Conservation (phyloP, 257 asterid species). For the Solanum sitiens region DNA sequence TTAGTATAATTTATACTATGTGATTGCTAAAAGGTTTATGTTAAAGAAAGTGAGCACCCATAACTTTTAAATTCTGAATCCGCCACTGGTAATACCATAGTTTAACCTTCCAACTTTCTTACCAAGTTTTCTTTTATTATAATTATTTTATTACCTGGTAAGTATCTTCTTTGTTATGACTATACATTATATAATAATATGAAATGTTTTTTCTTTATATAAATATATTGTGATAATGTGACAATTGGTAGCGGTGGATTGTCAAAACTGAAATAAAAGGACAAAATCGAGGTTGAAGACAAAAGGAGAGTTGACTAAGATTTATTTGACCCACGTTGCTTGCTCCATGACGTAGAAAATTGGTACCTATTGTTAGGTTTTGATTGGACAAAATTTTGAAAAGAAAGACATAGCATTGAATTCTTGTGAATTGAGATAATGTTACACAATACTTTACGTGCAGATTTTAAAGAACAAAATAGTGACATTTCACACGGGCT, state of each 20-base stretch:
- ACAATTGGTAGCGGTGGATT: neutral
- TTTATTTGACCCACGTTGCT: conserved; percentile 29
- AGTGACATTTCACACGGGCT: neutral
- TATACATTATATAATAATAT: neutral
- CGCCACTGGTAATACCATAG: too few relatives aligned
- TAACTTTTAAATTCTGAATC: too few relatives aligned
- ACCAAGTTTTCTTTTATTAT: neutral
- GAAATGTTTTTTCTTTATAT: neutral
- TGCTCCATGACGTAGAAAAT: conserved; percentile 29
- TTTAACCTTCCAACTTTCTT: too few relatives aligned
- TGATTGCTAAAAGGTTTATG: too few relatives aligned
- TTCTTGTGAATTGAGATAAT: neutral
- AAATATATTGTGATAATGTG: neutral
- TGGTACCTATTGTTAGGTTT: conserved; percentile 22
- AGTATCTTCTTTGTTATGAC: neutral
- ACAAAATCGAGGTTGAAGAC: conserved; percentile 9
- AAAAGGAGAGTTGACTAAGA: conserved; percentile 37
- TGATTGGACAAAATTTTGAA: conserved; percentile 3
- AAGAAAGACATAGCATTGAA: neutral
- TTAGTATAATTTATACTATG: too few relatives aligned
- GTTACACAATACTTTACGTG: neutral
- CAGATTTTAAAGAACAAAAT: neutral
- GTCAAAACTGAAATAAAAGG: neutral
- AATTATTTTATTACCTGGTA: neutral
- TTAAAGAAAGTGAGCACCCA: too few relatives aligned